phyloP scores from a whole-genome alignment of 345 rosid species.

The Citrus glauca region DNA sequence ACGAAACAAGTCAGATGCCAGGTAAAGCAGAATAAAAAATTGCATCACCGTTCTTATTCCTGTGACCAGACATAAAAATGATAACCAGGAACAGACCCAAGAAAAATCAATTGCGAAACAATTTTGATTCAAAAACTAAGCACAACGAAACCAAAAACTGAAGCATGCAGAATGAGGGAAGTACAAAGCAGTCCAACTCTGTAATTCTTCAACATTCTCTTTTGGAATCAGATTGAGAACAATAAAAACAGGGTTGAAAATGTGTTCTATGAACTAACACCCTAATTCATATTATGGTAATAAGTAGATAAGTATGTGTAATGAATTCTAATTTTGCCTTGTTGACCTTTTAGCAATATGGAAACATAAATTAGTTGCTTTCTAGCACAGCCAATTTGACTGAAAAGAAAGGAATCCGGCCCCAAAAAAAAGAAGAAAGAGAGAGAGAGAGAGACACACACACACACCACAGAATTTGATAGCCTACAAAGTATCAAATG shows the following conservation, averaged over 20 bases:
- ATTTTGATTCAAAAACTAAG: neutral
- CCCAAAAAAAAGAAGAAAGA: neutral
- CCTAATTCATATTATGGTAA: neutral
- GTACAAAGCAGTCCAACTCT: too few species aligned
- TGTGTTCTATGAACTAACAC: neutral
- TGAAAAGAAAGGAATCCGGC: neutral
- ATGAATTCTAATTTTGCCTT: neutral
- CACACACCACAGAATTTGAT: neutral
- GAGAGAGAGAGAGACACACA: too few species aligned
- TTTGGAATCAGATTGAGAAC: neutral
- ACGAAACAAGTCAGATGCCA: constrained; percentile 17
- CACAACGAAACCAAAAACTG: neutral
- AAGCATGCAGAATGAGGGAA: neutral
- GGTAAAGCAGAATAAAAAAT: neutral
- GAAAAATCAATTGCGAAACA: neutral
- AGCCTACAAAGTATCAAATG: neutral
- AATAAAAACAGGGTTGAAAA: neutral
- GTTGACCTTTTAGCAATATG: neutral
- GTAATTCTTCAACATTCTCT: neutral
- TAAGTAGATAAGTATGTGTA: neutral
- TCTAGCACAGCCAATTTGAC: neutral
- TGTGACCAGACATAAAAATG: too few species aligned
- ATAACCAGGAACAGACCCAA: neutral
- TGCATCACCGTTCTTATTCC: neutral
- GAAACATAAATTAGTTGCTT: neutral